A percentile compares a stretch with the other conserved stretches of the same genome.
These are phyloP conservation scores for Thelonectria discophora DNA, from an alignment of 2,329 filamentous ascomycete genomes.

Conservation along the genomic window DNA sequence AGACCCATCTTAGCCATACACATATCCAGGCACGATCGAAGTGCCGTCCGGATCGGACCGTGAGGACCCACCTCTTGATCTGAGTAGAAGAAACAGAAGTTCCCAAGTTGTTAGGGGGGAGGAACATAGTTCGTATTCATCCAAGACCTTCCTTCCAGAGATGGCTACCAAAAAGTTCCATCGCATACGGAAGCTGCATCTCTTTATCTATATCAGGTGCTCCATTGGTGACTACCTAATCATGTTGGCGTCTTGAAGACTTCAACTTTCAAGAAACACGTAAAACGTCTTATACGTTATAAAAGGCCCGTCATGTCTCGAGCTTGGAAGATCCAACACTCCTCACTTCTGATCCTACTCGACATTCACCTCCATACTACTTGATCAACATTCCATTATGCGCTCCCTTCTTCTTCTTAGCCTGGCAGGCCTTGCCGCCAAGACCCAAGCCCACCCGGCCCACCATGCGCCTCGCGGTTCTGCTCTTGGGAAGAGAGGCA, in stretches of 20 bases:
- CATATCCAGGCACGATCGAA: slow-evolving; percentile 5
- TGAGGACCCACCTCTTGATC: slow-evolving; percentile 2
- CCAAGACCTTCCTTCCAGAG: slow-evolving; percentile 3
- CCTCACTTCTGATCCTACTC: background rate
- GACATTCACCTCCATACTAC: background rate
- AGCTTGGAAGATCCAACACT: background rate
- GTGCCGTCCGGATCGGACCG: slow-evolving; percentile 9
- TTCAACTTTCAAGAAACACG: background rate
- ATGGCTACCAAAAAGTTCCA: slow-evolving; percentile 5
- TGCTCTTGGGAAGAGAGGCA: slow-evolving; percentile 40
- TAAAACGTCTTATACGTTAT: background rate
- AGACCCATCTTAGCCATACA: background rate
- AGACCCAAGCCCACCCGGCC: slow-evolving; percentile 46
- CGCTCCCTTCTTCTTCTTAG: slow-evolving; percentile 48
- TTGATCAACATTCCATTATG: slow-evolving; percentile 33
- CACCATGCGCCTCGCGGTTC: slow-evolving; percentile 37
- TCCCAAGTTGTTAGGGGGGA: slow-evolving; percentile 2
- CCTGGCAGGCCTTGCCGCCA: slow-evolving; percentile 45
- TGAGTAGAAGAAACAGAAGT: slow-evolving; percentile 17
- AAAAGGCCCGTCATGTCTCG: background rate
- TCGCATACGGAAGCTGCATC: slow-evolving; percentile 16
- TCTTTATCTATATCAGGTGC: background rate
- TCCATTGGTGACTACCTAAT: background rate
- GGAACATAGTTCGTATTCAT: slow-evolving; percentile 6
- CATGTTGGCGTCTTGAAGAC: background rate